Conservation (phyloP, 768 basidiomycete species). For the Boletus rufocinnamomeus region DNA sequence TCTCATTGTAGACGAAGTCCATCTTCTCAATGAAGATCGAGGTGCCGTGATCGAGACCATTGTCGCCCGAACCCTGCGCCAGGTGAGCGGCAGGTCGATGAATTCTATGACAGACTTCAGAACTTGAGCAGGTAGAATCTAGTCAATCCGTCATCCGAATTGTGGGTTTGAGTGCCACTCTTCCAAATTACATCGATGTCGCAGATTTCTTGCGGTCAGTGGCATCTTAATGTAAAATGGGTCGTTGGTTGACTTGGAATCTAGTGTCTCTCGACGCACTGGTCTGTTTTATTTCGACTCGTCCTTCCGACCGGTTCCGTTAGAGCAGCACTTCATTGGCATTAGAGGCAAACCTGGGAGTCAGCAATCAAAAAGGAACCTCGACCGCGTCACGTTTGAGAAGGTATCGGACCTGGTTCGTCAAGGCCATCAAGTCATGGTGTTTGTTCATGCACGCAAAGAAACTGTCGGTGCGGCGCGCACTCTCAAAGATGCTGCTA, state of each 20-base stretch:
- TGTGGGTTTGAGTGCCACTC: constrained; percentile 92
- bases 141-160: constrained; percentile 95
- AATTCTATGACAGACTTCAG: neutral
- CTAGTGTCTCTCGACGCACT: constrained; percentile 78
- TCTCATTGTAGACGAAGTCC: constrained; percentile 97
- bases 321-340: constrained; percentile 97
- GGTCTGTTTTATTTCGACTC: constrained; percentile 98
- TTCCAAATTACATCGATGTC: constrained; percentile 97
- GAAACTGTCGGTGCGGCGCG: constrained; percentile 94
- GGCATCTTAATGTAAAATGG: neutral
- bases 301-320: constrained; percentile 93
- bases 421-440: constrained; percentile 99
- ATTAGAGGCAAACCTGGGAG: constrained; percentile 87
- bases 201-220: constrained; percentile 87
- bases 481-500: constrained; percentile 74
- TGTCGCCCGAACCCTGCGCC: constrained; percentile 91
- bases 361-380: constrained; percentile 69
- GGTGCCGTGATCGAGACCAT: constrained; percentile 99
- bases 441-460: constrained; percentile 97
- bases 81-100: constrained; percentile 46
- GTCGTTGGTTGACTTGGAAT: constrained; percentile 6
- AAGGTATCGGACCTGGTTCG: constrained; percentile 87
- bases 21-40: constrained; percentile 95
- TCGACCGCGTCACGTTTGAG: constrained; percentile 86
- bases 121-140: constrained; percentile 75